phyloP scores from a whole-genome alignment of 345 rosid genomes.

The Gossypium mustelinum region DNA sequence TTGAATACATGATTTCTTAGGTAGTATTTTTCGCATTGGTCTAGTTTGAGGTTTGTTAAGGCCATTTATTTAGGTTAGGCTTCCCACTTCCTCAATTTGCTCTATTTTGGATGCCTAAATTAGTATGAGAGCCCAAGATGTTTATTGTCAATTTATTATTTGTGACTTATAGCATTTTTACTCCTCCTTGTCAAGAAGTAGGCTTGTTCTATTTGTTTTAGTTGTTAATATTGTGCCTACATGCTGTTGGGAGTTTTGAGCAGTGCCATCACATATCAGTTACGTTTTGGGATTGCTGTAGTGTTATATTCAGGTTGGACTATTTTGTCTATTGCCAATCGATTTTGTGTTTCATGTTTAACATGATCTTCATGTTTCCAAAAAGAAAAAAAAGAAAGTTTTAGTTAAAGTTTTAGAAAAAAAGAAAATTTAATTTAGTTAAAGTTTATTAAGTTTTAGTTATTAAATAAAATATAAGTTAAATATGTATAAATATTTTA shows the following conservation, averaged over 20 bases:
- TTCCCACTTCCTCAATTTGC: neutral
- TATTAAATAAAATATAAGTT: too few species aligned
- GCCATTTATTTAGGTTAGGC: neutral
- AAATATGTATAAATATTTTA: too few species aligned
- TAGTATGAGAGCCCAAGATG: neutral
- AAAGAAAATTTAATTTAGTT: too few species aligned
- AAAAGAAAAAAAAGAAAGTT: neutral
- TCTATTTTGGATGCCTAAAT: neutral
- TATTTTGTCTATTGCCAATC: neutral
- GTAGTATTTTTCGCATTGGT: neutral
- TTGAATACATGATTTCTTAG: neutral
- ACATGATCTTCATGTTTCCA: neutral
- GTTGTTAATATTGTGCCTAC: conserved; percentile 3
- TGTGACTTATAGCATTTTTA: neutral
- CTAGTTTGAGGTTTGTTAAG: neutral
- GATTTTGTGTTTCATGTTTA: neutral
- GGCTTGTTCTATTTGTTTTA: neutral
- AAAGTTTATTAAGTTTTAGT: too few species aligned
- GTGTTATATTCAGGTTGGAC: neutral
- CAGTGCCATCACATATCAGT: neutral
- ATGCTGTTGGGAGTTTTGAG: conserved; percentile 1
- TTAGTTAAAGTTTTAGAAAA: neutral
- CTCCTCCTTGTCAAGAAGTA: neutral
- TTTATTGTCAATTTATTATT: neutral
- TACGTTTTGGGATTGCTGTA: neutral